Base-by-base conservation (phyloP, 441 rosid genomes). In the Melastoma candidum region DNA sequence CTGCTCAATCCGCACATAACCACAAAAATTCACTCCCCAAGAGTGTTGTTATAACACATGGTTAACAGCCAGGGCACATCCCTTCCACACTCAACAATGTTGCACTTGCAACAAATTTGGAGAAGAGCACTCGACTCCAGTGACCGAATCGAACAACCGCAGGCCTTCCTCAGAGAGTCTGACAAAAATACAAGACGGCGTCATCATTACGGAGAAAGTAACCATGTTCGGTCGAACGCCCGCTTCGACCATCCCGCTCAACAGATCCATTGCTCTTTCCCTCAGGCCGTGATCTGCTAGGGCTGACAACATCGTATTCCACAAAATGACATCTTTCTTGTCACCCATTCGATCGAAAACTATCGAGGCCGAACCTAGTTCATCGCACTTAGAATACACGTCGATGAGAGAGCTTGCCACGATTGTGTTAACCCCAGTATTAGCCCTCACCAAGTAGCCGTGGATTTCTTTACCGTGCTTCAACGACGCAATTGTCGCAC, bases 261-360 rank as follows among this genome's bases (percentile, higher is more conserved):
- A 64, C 65, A 69, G 25, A 22, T 32, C 46, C 56, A 77, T 27
- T 6, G 82, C 85, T 59, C 68, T 63, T 62, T 67, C 71, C 46
- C 80, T 83, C 50, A 48, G 68, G 25, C 85, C 89, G 51, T 82
- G 85, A 27, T 77, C 82, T 24, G 77, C 77, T 61, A 79, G 71
- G 10, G 82, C 82, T 56, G 85, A 82, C 5, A 82, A 68, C 80
- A 82, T 77, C 11, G 89, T 82, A 49, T 82, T 82, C 85, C 85
- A 82, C 59, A 77, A 46, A 27, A 79, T 68, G 6, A 69, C 59
- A 58, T 75, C 78, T 53, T 54, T 75, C 73, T 72, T 79, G 53
- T 72, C 54, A 51, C 46, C 48, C 7, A 50, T 58, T 17, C 61
- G 66, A 62, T 50, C 7, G 64, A 82, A 82, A 58, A 77, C 74